Evolutionary conservation across 208 protist genomes (phyloP), one percentile per base, ranked within the genome.

Genomic region (Histomonas meleagridis): DNA sequence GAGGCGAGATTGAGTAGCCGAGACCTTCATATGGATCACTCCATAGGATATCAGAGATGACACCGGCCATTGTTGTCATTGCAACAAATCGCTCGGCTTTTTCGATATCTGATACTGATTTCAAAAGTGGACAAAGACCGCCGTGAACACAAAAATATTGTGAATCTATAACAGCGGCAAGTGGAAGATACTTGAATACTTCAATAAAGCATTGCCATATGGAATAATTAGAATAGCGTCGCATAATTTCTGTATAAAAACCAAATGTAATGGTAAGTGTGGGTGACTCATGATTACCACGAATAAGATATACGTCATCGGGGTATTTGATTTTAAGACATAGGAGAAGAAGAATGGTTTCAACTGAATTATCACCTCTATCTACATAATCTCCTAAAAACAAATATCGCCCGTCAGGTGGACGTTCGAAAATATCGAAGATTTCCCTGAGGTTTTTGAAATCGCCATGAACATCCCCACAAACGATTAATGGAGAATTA

Each of bases 11-110:
- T 32, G 55, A 49, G 32, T 60, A 91, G 10, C 69, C 91, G 43
- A 40, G 32, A 23, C 38, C 49, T 38, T 92, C 51, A 91, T 97
- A 96, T 21, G 98, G 98, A 94, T 99, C 98, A 10, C 96, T 98
- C 98, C 98, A 99, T 18, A 99, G 93, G 43, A 99, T 93, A 94
- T 99, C 98, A 93, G 97, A 98, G 96, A 99, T 98, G 23, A 97
- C 95, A 38, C 98, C 98, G 93, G 99, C 98, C 72, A 98, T 97
- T n/a, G 98, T 98, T 53, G 99, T 26, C 57, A 28, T 28, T 28
- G 14, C 14, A 62, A 28, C 14, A 62, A 62, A 62, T 62, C 14
- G 14, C 14, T 28, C 14, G 26, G 57, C 26, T 28, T 62, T 14
- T 62, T 28, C 26, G 14, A 28, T 28, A 28, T 62, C 14, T 62